A percentile compares a stretch with the other conserved stretches of the same genome.
Evolutionary conservation across 2,329 filamentous ascomycete genomes (phyloP).

Genomic region (Apiospora marii): DNA sequence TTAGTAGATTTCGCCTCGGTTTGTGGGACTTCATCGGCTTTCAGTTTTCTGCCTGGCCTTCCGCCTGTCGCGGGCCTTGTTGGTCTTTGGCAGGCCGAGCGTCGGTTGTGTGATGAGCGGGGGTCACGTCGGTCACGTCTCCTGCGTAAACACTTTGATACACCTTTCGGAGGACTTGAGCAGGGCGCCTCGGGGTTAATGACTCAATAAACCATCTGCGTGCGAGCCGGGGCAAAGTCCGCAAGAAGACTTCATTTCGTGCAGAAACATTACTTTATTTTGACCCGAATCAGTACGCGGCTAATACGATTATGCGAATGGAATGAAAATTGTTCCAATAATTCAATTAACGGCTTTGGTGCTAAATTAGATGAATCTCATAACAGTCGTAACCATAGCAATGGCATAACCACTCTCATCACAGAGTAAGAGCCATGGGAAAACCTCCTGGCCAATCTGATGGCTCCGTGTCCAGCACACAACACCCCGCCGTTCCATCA

Average conservation of each 20-base stretch:
- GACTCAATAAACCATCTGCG: not conserved
- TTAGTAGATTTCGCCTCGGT: too few species aligned
- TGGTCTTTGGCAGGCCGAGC: too few species aligned
- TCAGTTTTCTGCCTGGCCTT: too few species aligned
- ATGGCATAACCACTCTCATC: not conserved
- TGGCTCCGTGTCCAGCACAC: not conserved
- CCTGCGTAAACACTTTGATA: too few species aligned
- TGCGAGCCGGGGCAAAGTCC: not conserved
- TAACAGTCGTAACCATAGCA: not conserved
- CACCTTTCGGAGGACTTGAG: not conserved
- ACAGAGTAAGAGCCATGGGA: not conserved
- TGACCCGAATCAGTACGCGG: too few species aligned
- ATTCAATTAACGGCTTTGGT: not conserved
- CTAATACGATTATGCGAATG: too few species aligned
- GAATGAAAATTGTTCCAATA: too few species aligned
- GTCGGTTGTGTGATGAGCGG: too few species aligned
- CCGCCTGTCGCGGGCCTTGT: too few species aligned
- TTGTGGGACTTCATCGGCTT: too few species aligned
- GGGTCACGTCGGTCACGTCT: too few species aligned
- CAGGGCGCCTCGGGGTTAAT: not conserved
- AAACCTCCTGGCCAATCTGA: not conserved
- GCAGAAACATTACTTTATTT: too few species aligned
- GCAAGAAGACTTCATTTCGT: not conserved
- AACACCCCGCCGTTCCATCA: not conserved
- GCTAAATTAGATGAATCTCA: slow-evolving; percentile 2